These are phyloP conservation scores for Cercospora zeina DNA, from an alignment of 2,329 filamentous ascomycete species.

Conservation along the genomic window DNA sequence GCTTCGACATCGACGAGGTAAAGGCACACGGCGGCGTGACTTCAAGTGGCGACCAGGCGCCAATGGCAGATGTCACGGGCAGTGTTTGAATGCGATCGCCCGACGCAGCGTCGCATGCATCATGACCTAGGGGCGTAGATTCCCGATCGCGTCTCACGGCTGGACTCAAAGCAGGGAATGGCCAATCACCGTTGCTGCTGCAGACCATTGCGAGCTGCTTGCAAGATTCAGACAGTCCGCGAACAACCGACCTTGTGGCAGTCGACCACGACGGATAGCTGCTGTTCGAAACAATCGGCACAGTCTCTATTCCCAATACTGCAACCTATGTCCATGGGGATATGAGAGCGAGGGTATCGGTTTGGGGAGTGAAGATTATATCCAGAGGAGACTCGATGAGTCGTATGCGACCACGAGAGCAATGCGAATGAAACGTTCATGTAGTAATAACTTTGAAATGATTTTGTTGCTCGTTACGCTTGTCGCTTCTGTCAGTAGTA, in stretches of 20 bases:
- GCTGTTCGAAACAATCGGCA: not conserved
- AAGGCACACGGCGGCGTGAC: not conserved
- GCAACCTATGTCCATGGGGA: not conserved
- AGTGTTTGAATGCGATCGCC: not conserved
- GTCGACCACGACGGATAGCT: not conserved
- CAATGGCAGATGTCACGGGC: not conserved
- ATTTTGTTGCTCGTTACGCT: not conserved
- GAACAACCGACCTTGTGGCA: not conserved
- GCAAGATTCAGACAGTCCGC: not conserved
- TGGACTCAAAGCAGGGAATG: not conserved
- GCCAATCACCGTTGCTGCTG: not conserved
- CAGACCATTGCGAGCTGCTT: not conserved
- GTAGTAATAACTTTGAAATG: not conserved
- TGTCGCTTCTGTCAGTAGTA: not conserved
- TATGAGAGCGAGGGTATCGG: not conserved
- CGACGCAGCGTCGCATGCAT: not conserved
- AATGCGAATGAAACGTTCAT: not conserved
- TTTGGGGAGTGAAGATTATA: not conserved
- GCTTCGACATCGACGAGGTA: constrained; percentile 48
- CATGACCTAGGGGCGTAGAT: not conserved
- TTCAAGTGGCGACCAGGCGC: not conserved
- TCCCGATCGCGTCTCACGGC: not conserved
- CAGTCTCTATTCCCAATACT: not conserved
- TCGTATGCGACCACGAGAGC: not conserved
- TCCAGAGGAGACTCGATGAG: not conserved